These are phyloP conservation scores for Saturnispora kantuleensis DNA, from an alignment of 805 yeast genomes.

Conservation along the genomic window DNA sequence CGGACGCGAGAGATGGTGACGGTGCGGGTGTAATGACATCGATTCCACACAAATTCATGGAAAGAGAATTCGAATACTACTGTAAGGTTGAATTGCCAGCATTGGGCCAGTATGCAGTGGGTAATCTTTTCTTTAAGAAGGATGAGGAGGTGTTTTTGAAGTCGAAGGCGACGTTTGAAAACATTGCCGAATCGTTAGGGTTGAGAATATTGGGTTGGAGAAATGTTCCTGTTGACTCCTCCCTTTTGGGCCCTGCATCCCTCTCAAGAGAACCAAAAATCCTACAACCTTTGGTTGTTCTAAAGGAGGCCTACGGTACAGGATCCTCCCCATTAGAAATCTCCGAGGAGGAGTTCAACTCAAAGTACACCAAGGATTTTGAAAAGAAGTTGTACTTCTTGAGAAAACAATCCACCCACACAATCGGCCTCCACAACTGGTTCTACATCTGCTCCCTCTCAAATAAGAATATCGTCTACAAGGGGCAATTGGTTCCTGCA, in stretches of 20 bases:
- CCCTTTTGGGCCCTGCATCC: conserved; percentile 91
- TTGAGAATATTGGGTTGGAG: conserved; percentile 91
- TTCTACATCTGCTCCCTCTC: conserved; percentile 91
- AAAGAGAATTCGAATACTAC: conserved; percentile 70
- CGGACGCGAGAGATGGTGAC: conserved; percentile 94
- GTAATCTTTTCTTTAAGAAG: conserved; percentile 88
- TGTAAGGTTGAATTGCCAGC: conserved; percentile 61
- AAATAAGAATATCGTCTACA: conserved; percentile 84
- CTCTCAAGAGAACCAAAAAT: conserved; percentile 85
- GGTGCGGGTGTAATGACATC: conserved; percentile 97
- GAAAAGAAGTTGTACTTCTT: conserved; percentile 78
- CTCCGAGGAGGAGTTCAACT: conserved; percentile 44
- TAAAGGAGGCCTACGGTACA: conserved; percentile 39
- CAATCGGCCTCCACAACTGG: conserved; percentile 94
- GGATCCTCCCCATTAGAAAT: conserved; percentile 27
- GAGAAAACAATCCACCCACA: conserved; percentile 81
- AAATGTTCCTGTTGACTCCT: conserved; percentile 87
- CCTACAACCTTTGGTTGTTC: conserved; percentile 86
- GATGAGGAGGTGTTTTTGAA: conserved; percentile 61
- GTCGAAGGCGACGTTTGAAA: conserved; percentile 70
- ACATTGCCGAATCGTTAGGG: conserved; percentile 66
- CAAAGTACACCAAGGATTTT: conserved; percentile 51
- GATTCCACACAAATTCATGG: conserved; percentile 81
- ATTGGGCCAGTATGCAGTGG: conserved; percentile 86
- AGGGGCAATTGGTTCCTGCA: conserved; percentile 94